Base-by-base conservation (phyloP, 176 grass and related monocot genomes). In the Avena eriantha region DNA sequence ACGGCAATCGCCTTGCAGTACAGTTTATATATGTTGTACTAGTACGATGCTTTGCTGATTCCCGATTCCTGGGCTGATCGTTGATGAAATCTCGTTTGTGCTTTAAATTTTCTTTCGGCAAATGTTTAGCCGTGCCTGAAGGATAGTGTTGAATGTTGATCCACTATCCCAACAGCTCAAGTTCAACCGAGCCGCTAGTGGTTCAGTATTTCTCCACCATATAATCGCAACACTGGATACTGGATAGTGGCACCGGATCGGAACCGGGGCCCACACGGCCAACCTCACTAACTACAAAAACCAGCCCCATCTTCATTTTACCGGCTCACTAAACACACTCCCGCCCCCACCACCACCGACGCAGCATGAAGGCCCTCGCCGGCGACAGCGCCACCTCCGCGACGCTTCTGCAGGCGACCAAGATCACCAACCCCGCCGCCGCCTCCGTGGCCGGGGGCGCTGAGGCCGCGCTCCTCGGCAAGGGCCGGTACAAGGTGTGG, bases 401-500 rank as follows among this genome's bases (percentile, higher is more conserved):
- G 53, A 47, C 46, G 46, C 88, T 59, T 51, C 46, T 80, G 23
- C 81, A 53, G 43, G 82, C 60, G 3, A 63, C 82, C 41, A 91
- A 88, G 90, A 84, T 87, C 86, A 2, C 76, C 48, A 82, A 87
- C 47, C 67, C 83, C 4, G 78, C 50, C 10, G 19, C 74, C 1
- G 78, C 45, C 13, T 77, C 48, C 29, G 9, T 2, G 3, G 70
- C 8, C 4, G 63, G 0, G 8, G 78, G 19, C 67, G 84, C 78
- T 64, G 85, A 84, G 71, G 68, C 83, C 6, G 50, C 76, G 26
- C 41, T 89, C 23, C 81, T 88, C 11, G 80, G 88, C n/a, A 95
- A 94, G 86, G 90, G 94, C 0, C 87, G 88, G 58, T 99, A 93
- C 90, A 99, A 96, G 90, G 86, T 92, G 17, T 99, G 97, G 97